A percentile compares a stretch with the other conserved stretches of the same genome.
Evolutionary conservation across 495 filamentous ascomycete genomes (phyloP).

Genomic region (Neurospora discreta): DNA sequence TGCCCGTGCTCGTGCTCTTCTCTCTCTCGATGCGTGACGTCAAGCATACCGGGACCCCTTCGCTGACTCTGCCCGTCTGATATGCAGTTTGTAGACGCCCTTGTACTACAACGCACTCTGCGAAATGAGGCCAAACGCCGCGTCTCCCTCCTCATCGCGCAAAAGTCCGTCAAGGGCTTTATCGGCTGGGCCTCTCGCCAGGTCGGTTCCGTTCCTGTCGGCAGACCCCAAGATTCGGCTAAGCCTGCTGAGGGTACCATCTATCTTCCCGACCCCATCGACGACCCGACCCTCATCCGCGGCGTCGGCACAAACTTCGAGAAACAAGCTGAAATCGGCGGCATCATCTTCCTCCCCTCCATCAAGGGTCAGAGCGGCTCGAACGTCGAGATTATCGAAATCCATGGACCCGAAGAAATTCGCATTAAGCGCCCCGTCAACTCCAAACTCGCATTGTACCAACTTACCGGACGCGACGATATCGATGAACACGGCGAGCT

Average conservation of each 20-base stretch:
- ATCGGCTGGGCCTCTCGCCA: constrained; percentile 71
- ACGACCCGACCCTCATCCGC: constrained; percentile 72
- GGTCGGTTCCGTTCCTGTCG: constrained; percentile 80
- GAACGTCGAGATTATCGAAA: constrained; percentile 68
- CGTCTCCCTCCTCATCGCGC: constrained; percentile 84
- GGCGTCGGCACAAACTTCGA: constrained; percentile 82
- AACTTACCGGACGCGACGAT: constrained; percentile 70
- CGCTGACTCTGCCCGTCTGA: constrained; percentile 2
- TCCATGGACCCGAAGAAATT: constrained; percentile 70
- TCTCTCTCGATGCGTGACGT: not conserved
- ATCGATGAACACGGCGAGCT: constrained; percentile 47
- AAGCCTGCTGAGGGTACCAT: constrained; percentile 69
- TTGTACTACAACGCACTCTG: constrained; percentile 85
- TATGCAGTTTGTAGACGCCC: constrained; percentile 78
- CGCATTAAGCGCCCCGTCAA: constrained; percentile 79
- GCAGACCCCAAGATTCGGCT: constrained; percentile 77
- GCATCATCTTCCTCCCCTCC: constrained; percentile 75
- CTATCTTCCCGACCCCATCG: constrained; percentile 81
- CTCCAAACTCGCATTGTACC: constrained; percentile 52
- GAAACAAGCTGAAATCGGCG: constrained; percentile 60
- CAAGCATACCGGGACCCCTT: not conserved
- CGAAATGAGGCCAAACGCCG: constrained; percentile 76
- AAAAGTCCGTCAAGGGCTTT: constrained; percentile 85
- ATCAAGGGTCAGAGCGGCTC: constrained; percentile 64
- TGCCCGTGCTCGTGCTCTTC: not conserved